phyloP scores from a whole-genome alignment of 2,329 filamentous ascomycete species.

The Pseudogymnoascus sp. region DNA sequence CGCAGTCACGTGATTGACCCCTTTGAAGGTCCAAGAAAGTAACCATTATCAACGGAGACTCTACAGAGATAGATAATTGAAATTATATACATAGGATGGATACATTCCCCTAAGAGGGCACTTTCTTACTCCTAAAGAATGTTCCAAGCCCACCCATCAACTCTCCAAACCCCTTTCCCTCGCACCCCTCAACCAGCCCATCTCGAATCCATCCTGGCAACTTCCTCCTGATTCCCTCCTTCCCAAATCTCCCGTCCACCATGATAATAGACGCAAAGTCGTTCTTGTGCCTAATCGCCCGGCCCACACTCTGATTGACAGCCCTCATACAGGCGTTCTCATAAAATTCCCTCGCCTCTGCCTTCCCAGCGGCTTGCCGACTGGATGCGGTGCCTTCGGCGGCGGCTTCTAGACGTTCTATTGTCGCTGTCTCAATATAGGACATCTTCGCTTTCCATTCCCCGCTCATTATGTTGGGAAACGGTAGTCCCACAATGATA shows the following conservation, averaged over 20 bases:
- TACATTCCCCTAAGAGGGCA: not conserved
- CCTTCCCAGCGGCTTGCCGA: conserved; percentile 35
- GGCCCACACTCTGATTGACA: conserved; percentile 92
- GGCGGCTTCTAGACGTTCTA: conserved; percentile 29
- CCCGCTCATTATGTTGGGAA: conserved; percentile 79
- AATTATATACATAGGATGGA: not conserved
- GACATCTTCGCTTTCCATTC: conserved; percentile 91
- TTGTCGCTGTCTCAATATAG: conserved; percentile 64
- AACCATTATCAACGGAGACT: not conserved
- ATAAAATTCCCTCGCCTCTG: conserved; percentile 70
- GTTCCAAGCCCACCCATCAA: conserved; percentile 50
- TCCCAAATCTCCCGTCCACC: conserved; percentile 73
- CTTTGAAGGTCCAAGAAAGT: not conserved
- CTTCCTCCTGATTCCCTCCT: conserved; percentile 65
- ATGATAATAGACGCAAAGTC: conserved; percentile 91
- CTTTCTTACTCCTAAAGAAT: conserved; percentile 52
- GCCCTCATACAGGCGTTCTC: conserved; percentile 95
- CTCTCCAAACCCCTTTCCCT: conserved; percentile 45
- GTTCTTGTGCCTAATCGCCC: conserved; percentile 77
- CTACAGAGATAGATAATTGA: not conserved
- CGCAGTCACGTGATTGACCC: not conserved
- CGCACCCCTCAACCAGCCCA: conserved; percentile 50
- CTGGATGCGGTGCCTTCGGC: conserved; percentile 2
- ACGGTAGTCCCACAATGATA: conserved; percentile 85
- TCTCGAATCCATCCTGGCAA: conserved; percentile 82